These are phyloP conservation scores for Nakaseomyces glabratus DNA, from an alignment of 1,139 yeast genomes.

Conservation along the genomic window DNA sequence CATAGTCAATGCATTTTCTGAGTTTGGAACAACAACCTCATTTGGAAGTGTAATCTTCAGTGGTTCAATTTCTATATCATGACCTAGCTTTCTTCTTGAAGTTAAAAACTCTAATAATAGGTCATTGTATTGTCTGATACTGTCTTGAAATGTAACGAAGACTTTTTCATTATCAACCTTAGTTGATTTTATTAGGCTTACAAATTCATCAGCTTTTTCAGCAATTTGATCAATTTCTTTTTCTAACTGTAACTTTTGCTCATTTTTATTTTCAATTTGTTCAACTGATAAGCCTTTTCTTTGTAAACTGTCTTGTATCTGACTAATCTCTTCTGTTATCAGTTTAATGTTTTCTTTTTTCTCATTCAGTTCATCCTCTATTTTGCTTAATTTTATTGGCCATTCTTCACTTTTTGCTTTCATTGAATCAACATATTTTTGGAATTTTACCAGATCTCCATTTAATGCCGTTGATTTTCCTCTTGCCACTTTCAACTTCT, in stretches of 20 bases:
- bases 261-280: slow-evolving; percentile 53
- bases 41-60: slow-evolving; percentile 4
- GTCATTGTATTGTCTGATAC: slow-evolving; percentile 41
- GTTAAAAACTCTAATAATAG: slow-evolving; percentile 32
- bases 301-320: slow-evolving; percentile 41
- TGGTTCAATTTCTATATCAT: slow-evolving; percentile 20
- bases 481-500: slow-evolving; percentile 39
- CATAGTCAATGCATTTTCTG: slow-evolving; percentile 2
- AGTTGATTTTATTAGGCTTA: slow-evolving; percentile 37
- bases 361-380: slow-evolving; percentile 44
- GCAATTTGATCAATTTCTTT: slow-evolving; percentile 46
- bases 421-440: slow-evolving; percentile 61
- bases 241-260: slow-evolving; percentile 44
- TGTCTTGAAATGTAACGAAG: slow-evolving; percentile 43
- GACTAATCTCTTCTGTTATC: slow-evolving; percentile 39
- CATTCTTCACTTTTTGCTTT: slow-evolving; percentile 56
- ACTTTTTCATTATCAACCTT: slow-evolving; percentile 42
- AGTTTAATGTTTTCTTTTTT: slow-evolving; percentile 39
- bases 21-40: slow-evolving; percentile 1
- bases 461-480: slow-evolving; percentile 57
- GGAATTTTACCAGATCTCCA: slow-evolving; percentile 61
- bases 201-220: slow-evolving; percentile 35
- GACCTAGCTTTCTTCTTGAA: slow-evolving; percentile 32
- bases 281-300: slow-evolving; percentile 51
- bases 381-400: slow-evolving; percentile 47